phyloP scores from a whole-genome alignment of 176 grass and related monocot species.

The Ananas comosus region DNA sequence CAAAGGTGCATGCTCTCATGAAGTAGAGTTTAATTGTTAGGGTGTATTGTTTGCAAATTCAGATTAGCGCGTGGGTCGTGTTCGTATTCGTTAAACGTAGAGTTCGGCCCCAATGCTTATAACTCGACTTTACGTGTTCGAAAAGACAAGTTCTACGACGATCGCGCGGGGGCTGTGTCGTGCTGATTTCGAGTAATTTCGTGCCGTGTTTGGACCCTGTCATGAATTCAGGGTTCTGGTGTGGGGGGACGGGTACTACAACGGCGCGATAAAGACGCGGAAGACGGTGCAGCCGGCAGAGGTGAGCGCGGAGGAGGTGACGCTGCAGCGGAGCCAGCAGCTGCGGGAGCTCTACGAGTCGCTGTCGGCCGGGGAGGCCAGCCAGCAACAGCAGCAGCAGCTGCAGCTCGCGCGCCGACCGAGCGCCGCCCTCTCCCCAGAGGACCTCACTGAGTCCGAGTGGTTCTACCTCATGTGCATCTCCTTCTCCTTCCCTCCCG shows the following conservation, averaged over 20 bases:
- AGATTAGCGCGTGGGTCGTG: too few species aligned
- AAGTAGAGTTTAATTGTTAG: too few species aligned
- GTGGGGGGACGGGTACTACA: slow-evolving; percentile 86
- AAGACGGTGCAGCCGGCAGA: slow-evolving; percentile 54
- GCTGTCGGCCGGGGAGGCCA: slow-evolving; percentile 33
- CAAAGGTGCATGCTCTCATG: too few species aligned
- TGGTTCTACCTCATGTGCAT: slow-evolving; percentile 98
- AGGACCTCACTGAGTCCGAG: slow-evolving; percentile 85
- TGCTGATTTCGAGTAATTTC: too few species aligned
- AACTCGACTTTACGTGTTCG: too few species aligned
- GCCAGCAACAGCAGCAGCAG: slow-evolving; percentile 1
- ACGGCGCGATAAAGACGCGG: slow-evolving; percentile 75
- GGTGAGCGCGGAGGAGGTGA: slow-evolving; percentile 34
- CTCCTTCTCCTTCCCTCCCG: slow-evolving; percentile 72
- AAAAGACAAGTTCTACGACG: too few species aligned
- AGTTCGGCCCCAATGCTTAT: too few species aligned
- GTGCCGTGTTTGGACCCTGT: background rate
- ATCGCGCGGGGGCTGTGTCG: too few species aligned
- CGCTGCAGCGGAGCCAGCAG: slow-evolving; percentile 54
- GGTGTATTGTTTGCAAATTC: too few species aligned
- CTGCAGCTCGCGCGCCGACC: slow-evolving; percentile 32
- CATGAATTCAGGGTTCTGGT: slow-evolving; percentile 32
- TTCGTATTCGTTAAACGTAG: too few species aligned
- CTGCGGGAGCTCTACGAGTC: slow-evolving; percentile 74
- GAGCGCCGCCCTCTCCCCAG: slow-evolving; percentile 66